A percentile compares a stretch with the other conserved stretches of the same genome.
Conservation (phyloP, 108 stramenopile genomes). For the Conticribra weissflogii region DNA sequence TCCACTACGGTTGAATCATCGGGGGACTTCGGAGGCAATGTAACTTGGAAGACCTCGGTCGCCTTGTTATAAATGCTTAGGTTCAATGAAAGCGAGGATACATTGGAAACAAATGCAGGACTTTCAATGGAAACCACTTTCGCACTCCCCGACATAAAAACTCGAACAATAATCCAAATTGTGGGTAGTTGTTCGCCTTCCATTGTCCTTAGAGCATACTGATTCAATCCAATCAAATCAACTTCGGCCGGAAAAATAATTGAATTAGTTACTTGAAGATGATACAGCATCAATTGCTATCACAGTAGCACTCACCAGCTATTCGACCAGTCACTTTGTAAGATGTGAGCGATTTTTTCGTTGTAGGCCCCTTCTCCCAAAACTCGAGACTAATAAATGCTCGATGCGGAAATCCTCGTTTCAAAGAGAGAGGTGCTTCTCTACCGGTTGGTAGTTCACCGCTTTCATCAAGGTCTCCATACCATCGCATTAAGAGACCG, state of each 20-base stretch:
- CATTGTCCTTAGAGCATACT: constrained; percentile 43
- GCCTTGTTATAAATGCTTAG: constrained; percentile 46
- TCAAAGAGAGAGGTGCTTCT: constrained; percentile 54
- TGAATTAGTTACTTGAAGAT: constrained; percentile 27
- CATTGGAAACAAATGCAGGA: constrained; percentile 55
- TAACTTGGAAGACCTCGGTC: constrained; percentile 34
- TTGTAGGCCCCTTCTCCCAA: constrained; percentile 6
- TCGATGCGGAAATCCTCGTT: constrained; percentile 54
- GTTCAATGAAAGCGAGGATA: constrained; percentile 39
- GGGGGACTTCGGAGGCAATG: constrained; percentile 35
- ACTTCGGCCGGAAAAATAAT: constrained; percentile 57
- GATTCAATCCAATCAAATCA: constrained; percentile 64
- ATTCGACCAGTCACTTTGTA: constrained; percentile 33
- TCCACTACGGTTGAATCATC: background rate
- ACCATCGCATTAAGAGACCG: constrained; percentile 53
- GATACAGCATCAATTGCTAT: no score
- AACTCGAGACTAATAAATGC: constrained; percentile 57
- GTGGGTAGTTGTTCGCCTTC: constrained; percentile 23
- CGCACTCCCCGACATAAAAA: constrained; percentile 52
- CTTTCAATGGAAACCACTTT: constrained; percentile 70
- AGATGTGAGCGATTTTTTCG: constrained; percentile 49
- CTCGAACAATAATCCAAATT: constrained; percentile 53
- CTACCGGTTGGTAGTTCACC: constrained; percentile 45
- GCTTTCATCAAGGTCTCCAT: constrained; percentile 36
- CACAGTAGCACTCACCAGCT: constrained; percentile 32